These are phyloP conservation scores for Nemania sp. DNA, from an alignment of 2,329 filamentous ascomycete species.

Conservation along the genomic window DNA sequence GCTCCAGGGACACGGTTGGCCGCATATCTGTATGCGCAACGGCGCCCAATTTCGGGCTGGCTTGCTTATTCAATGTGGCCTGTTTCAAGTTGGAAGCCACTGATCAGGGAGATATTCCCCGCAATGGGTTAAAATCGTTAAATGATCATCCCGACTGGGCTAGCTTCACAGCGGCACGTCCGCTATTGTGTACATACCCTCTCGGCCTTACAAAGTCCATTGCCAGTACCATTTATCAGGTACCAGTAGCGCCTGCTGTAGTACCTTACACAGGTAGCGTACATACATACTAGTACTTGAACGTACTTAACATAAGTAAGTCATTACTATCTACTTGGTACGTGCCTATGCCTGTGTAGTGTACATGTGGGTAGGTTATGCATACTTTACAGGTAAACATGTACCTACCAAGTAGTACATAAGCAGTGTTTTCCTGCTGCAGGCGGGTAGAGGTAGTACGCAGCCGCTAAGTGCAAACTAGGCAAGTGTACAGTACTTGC, in stretches of 20 bases:
- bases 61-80: constrained; percentile 21
- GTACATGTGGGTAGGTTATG: too few relatives aligned
- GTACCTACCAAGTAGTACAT: constrained; percentile 7
- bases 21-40: constrained; percentile 17
- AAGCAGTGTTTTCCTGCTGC: background rate
- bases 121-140: constrained; percentile 6
- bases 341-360: too few relatives aligned
- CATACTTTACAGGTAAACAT: background rate
- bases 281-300: too few relatives aligned
- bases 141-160: background rate
- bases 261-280: too few relatives aligned
- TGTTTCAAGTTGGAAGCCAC: constrained; percentile 25
- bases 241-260: too few relatives aligned
- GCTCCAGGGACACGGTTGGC: constrained; percentile 13
- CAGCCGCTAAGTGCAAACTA: background rate
- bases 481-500: background rate
- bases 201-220: too few relatives aligned
- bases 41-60: constrained; percentile 16
- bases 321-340: too few relatives aligned
- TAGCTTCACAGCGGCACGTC: constrained; percentile 8
- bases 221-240: too few relatives aligned
- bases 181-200: too few relatives aligned
- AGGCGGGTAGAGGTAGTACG: too few relatives aligned
- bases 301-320: too few relatives aligned
- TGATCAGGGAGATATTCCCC: constrained; percentile 2